phyloP scores from a whole-genome alignment of 306 rosid species.

The Corylus avellana region DNA sequence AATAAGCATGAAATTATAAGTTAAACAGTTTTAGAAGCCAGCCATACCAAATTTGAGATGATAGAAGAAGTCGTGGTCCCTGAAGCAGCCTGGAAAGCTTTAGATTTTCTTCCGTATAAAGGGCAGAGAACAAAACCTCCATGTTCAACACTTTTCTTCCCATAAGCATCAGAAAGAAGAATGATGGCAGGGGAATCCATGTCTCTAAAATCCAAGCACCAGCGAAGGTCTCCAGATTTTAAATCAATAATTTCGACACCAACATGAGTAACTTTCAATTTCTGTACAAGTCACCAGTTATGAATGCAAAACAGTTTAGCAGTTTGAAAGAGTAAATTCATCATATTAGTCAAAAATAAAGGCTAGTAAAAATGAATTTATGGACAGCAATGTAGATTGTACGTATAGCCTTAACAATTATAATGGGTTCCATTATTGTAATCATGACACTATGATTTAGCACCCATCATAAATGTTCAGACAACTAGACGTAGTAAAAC shows the following conservation, averaged over 20 bases:
- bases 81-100: slow-evolving; percentile 93
- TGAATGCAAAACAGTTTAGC: slow-evolving; percentile 22
- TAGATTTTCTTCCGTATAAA: slow-evolving; percentile 88
- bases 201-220: slow-evolving; percentile 99
- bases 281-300: slow-evolving; percentile 58
- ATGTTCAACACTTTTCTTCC: slow-evolving; percentile 67
- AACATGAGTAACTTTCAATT: slow-evolving; percentile 77
- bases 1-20: not conserved
- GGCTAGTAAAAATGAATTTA: not conserved
- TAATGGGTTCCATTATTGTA: not conserved
- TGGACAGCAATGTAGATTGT: not conserved
- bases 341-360: too few species aligned
- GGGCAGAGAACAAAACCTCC: slow-evolving; percentile 96
- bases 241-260: slow-evolving; percentile 84
- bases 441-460: not conserved
- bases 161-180: slow-evolving; percentile 72
- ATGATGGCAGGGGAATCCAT: slow-evolving; percentile 86
- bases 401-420: not conserved
- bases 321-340: slow-evolving; percentile 1
- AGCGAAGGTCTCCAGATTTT: slow-evolving; percentile 88
- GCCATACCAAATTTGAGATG: slow-evolving; percentile 80
- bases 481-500: not conserved
- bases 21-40: slow-evolving; percentile 16
- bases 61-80: slow-evolving; percentile 77
- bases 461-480: not conserved